Conservation (phyloP, 345 rosid genomes). For the Nasturtium officinale region DNA sequence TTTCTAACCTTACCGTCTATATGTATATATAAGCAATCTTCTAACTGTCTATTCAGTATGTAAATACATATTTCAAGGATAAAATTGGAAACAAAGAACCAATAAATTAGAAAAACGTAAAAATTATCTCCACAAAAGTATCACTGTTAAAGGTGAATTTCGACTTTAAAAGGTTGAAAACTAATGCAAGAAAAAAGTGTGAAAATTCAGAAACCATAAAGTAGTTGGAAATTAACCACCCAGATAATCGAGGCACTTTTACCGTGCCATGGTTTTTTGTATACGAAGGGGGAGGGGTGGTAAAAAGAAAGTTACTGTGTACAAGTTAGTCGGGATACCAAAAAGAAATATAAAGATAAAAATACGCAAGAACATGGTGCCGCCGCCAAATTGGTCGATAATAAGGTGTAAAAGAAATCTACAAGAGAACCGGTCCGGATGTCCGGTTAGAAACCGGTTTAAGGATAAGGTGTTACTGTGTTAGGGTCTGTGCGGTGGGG, state of each 20-base stretch:
- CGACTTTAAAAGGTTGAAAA: not conserved
- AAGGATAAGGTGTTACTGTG: not conserved
- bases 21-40: not conserved
- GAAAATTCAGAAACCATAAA: not conserved
- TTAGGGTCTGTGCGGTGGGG: slow-evolving; percentile 29
- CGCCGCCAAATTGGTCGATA: slow-evolving; percentile 38
- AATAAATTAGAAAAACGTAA: not conserved
- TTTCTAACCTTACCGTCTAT: not conserved
- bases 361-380: slow-evolving; percentile 19
- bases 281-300: not conserved
- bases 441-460: slow-evolving; percentile 28
- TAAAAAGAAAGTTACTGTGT: slow-evolving; percentile 11
- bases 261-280: not conserved
- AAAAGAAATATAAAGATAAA: not conserved
- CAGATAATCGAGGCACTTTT: not conserved
- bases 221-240: not conserved
- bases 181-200: not conserved
- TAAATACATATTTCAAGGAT: not conserved
- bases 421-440: slow-evolving; percentile 21
- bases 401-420: slow-evolving; percentile 21
- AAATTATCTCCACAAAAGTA: not conserved
- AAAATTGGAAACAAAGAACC: not conserved
- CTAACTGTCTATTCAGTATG: not conserved
- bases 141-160: not conserved
- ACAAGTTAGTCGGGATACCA: not conserved